Conservation (phyloP, 192 early-diverging fungal species). For the Jimgerdemannia lactiflua region DNA sequence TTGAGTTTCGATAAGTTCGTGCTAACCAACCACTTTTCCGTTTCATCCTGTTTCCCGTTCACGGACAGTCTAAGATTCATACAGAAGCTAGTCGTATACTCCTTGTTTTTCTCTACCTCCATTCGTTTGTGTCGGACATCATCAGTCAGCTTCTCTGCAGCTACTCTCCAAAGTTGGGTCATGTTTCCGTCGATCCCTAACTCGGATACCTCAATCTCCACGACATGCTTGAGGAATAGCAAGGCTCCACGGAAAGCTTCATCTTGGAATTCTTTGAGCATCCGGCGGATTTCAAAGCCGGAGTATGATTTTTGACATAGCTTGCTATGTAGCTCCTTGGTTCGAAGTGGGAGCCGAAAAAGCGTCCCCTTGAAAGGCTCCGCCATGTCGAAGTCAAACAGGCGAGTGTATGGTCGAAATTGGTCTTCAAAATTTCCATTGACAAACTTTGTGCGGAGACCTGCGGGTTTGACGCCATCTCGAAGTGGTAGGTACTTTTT, state of each 20-base stretch:
- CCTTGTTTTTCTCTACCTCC: background rate
- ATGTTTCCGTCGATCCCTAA: background rate
- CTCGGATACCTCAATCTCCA: background rate
- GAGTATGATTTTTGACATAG: background rate
- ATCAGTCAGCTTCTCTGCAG: background rate
- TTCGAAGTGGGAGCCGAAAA: constrained; percentile 24
- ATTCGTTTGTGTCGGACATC: background rate
- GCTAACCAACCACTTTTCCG: background rate
- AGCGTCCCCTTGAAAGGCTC: constrained; percentile 24
- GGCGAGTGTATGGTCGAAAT: background rate
- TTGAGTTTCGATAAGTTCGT: background rate
- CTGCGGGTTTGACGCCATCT: background rate
- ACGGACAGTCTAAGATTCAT: background rate
- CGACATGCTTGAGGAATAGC: constrained; percentile 7
- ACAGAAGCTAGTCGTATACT: background rate
- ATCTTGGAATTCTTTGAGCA: background rate
- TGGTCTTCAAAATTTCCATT: too few relatives aligned
- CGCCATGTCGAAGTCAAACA: constrained; percentile 21
- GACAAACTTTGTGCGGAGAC: background rate
- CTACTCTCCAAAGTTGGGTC: background rate
- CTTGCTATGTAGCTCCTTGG: background rate
- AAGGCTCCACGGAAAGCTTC: constrained; percentile 1
- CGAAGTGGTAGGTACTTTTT: constrained; percentile 1
- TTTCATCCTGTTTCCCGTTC: background rate
- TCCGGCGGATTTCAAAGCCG: background rate